Evolutionary conservation across 2,329 filamentous ascomycete genomes (phyloP), one percentile per base, ranked within the genome.

Genomic region (Hymenoscyphus scutula): DNA sequence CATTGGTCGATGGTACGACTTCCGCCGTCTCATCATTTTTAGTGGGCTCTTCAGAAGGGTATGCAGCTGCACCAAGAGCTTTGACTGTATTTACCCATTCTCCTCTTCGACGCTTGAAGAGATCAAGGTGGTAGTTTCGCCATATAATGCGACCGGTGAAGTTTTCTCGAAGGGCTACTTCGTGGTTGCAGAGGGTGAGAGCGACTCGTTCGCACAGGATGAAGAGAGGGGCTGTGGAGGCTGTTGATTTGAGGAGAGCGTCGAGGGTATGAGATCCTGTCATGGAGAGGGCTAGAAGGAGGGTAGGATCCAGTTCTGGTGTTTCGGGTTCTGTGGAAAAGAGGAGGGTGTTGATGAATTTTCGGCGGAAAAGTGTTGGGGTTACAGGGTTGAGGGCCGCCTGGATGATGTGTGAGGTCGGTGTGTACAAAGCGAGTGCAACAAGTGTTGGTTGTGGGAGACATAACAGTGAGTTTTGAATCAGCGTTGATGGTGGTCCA

Each of bases 81-180:
- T 86, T 87, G 11, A 83, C 83, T 67, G 84, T 81, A 62, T 78
- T 79, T 62, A 87, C 79, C 89, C 89, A 91, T 61, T 89, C 86
- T 5, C 77, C 79, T 48, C 84, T 78, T 59, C 81, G 78, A 30
- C 86, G 79, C 71, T 87, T 88, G 75, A 88, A 91, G 5, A 89
- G 75, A 74, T 91, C 89, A 83, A 91, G 88, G 38, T 80, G 82
- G 88, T 89, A 91, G 71, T 90, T 91, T 67, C 85, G 81, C 87
- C 88, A 90, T 11, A 91, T 87, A 2, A 85, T 86, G 37, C 88
- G 78, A 1, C 89, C 89, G 25, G 85, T 80, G 38, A 82, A 83
- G 1, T 83, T 87, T 62, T 89, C 86, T n/a, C 88, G 81, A 19
- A 91, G 74, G 0, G 76, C 70, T n/a, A 78, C 74, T 71, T 90